Conservation (phyloP, 2,329 filamentous ascomycete species). For the Emericellopsis cladophorae region DNA sequence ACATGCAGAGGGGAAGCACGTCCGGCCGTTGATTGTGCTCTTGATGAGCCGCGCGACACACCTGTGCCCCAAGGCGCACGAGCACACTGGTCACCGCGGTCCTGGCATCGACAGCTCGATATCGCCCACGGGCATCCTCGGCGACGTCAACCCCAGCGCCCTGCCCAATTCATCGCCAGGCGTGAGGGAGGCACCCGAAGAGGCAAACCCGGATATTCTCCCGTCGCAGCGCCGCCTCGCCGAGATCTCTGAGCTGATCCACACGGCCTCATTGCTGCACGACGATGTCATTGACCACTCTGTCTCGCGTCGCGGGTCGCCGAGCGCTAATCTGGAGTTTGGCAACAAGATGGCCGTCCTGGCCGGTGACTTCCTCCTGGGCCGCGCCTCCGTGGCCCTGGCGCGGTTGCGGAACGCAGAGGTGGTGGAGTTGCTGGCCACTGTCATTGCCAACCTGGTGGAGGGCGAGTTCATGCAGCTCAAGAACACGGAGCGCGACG, state of each 20-base stretch:
- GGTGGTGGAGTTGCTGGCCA: conserved; percentile 86
- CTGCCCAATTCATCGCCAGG: conserved; percentile 25
- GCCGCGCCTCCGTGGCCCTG: conserved; percentile 83
- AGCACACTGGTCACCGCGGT: conserved; percentile 23
- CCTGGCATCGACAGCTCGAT: conserved; percentile 38
- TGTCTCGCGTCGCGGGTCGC: conserved; percentile 66
- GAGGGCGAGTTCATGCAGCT: conserved; percentile 99
- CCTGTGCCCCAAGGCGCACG: conserved; percentile 49
- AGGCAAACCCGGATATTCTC: conserved; percentile 54
- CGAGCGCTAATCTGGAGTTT: conserved; percentile 87
- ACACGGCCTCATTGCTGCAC: conserved; percentile 90
- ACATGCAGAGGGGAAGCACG: conserved; percentile 89
- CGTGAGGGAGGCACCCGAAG: conserved; percentile 20
- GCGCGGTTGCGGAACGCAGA: conserved; percentile 85
- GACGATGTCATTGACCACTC: conserved; percentile 98
- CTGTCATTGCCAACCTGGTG: conserved; percentile 92
- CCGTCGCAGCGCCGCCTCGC: conserved; percentile 87
- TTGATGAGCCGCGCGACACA: conserved; percentile 92
- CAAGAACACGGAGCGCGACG: conserved; percentile 87
- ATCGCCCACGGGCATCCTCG: conserved; percentile 46
- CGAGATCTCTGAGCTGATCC: conserved; percentile 94
- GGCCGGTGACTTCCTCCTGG: conserved; percentile 91
- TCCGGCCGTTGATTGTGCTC: conserved; percentile 85
- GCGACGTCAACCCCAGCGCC: conserved; percentile 68
- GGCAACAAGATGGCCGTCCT: conserved; percentile 99